Evolutionary conservation across 257 asterid genomes (phyloP), one percentile per base, ranked within the genome.

Genomic region (Solanum sejunctum): DNA sequence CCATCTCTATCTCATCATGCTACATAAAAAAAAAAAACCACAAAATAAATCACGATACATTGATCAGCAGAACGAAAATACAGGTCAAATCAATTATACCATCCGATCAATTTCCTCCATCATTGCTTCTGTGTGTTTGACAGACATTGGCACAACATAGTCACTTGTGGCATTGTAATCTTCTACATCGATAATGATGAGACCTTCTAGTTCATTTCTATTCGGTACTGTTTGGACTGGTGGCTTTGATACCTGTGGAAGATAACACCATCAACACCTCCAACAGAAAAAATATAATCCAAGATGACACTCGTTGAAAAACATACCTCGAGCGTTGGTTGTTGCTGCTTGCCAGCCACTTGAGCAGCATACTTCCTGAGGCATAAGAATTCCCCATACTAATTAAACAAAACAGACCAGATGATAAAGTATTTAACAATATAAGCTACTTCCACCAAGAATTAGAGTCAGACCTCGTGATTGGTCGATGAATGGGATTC

Each of bases 61-160:
- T 10, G 10, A 85, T 82, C n/a, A 8, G 0, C 49, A 55, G 21
- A 9, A 6, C 47, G 21, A 64, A 28, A 15, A 2, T 11, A 49
- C 18, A 13, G 8, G 81, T 72, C 21, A 6, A 26, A 43, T 21
- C 54, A 47, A 20, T 47, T 92, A 67, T 67, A 94, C 99, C 98
- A 96, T 93, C 57, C 84, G 78, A 43, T 91, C 95, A 60, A 92
- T 92, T 86, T 96, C 98, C 85, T 93, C 93, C 85, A 93, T 86
- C 91, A 94, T 90, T 77, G 96, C 93, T 90, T 93, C 93, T 20
- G 97, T 91, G 84, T 94, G 96, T 47, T 90, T 96, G 83, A 94
- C 93, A 84, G 82, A 92, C 92, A 91, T 92, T 2, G 98, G 95
- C 75, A 92, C 93, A 63, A 88, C 93, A 20, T 88, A 69, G 57